Evolutionary conservation across 2,329 filamentous ascomycete species (phyloP), one percentile per base, ranked within the genome.

Genomic region (Beauveria caledonica): DNA sequence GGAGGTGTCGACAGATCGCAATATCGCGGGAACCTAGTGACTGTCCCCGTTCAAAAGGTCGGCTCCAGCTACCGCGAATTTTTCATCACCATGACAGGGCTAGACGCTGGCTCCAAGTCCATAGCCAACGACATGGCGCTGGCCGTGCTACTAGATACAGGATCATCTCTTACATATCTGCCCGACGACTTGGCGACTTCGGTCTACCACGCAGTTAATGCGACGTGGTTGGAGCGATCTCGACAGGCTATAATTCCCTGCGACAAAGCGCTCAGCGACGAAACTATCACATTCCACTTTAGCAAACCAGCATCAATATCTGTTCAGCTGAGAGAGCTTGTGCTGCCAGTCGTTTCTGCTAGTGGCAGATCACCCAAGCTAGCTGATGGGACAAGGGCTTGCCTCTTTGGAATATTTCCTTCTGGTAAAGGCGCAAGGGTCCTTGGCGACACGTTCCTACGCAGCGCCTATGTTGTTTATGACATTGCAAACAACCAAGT

Each of bases 391-490:
- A 74, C 73, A 10, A 66, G 75, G 0, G 82, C 84, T 9, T 91
- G 88, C 64, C 76, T 86, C 40, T 89, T 90, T 66, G 88, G 87
- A 60, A 81, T 91, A 63, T 78, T 82, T 3, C 84, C 86, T 1
- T 79, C 85, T 1, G 79, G 78, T 2, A 64, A 71, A 1, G 76
- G 79, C 33, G 80, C 80, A n/a, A 79, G 80, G 48, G 82, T 90
- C 2, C 75, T 92, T 29, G 88, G 88, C 17, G 88, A 91, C 68
- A 89, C 88, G 0, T 92, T 92, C 70, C 76, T 92, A 59, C 79
- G 88, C 52, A 87, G 85, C 40, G 88, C 88, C 0, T 92, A 92
- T 66, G 81, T 90, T 15, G 88, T 92, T 11, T 91, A 89, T 69
- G 87, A 91, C 69, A 76, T 90, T 23, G 82, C 78, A 29, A 89